Evolutionary conservation across 1,139 yeast genomes (phyloP).

Genomic region (Nakaseomyces delphensis): DNA sequence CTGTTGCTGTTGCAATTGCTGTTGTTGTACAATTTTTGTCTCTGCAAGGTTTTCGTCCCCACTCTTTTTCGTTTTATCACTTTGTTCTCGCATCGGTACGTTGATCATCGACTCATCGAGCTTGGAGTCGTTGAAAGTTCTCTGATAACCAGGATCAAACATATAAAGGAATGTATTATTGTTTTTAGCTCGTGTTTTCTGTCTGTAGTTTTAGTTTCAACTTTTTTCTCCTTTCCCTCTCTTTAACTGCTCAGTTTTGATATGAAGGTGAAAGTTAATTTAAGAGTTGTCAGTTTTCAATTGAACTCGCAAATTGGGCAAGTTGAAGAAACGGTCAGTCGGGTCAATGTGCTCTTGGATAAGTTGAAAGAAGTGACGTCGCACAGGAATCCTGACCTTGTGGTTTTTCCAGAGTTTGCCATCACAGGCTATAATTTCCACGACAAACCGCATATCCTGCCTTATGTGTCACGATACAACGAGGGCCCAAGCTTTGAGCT

Average conservation of each 20-base stretch:
- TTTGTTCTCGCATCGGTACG: conserved; percentile 5
- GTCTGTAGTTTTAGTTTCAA: not conserved
- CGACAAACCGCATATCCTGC: conserved; percentile 44
- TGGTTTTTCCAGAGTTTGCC: conserved; percentile 78
- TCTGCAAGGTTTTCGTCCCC: not conserved
- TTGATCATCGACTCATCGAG: conserved; percentile 3
- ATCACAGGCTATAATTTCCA: conserved; percentile 76
- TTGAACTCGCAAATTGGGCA: conserved; percentile 58
- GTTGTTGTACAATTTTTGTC: not conserved
- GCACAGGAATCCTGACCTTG: conserved; percentile 42
- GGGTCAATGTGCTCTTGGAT: conserved; percentile 34
- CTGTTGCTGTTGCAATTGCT: not conserved
- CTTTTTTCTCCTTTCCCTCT: not conserved
- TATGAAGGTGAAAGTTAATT: conserved; percentile 30
- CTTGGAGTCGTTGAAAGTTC: not conserved
- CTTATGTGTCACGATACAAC: conserved; percentile 45
- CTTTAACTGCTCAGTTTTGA: no score
- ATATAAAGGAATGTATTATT: no score
- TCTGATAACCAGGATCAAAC: conserved; percentile 2
- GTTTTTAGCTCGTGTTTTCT: not conserved
- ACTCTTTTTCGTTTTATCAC: not conserved
- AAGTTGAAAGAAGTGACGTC: conserved; percentile 9
- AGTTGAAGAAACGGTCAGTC: conserved; percentile 44
- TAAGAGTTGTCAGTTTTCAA: conserved; percentile 61
- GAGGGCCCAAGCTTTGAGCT: conserved; percentile 44